phyloP scores from a whole-genome alignment of 1,284 basidiomycete genomes.

The Ganoderma sinense region DNA sequence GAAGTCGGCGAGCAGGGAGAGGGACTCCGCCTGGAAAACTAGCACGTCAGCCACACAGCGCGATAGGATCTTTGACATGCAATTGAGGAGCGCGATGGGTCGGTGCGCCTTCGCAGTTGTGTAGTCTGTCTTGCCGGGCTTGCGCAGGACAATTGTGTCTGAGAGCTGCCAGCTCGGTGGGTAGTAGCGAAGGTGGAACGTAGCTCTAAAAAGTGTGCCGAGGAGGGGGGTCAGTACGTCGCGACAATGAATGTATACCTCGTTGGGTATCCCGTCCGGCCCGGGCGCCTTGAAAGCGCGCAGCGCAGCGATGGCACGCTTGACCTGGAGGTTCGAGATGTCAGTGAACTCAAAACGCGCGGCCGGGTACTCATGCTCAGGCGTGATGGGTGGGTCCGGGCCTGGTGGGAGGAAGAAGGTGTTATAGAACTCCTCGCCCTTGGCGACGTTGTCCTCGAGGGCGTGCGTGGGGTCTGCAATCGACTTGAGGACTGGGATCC shows the following conservation, averaged over 20 bases:
- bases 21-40: constrained; percentile 31
- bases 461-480: no score
- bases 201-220: constrained; percentile 39
- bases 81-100: constrained; percentile 49
- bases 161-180: constrained; percentile 41
- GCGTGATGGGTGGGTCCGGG: constrained; percentile 4
- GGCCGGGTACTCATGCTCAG: constrained; percentile 27
- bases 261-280: constrained; percentile 45
- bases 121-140: constrained; percentile 48
- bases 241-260: constrained; percentile 38
- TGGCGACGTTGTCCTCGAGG: constrained; percentile 35
- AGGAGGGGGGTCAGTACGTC: constrained; percentile 39
- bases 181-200: constrained; percentile 38
- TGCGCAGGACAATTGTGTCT: constrained; percentile 45
- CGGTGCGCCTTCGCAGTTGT: constrained; percentile 43
- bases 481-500: constrained; percentile 38
- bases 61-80: constrained; percentile 44
- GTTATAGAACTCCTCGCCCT: constrained; percentile 36
- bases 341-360: constrained; percentile 34
- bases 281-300: constrained; percentile 46
- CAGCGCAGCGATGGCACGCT: constrained; percentile 16
- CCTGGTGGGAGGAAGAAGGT: constrained; percentile 43
- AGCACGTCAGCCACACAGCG: constrained; percentile 36
- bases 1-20: constrained; percentile 32
- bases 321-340: constrained; percentile 35